phyloP scores from a whole-genome alignment of 352 stramenopile genomes.

The Lagenidium giganteum region DNA sequence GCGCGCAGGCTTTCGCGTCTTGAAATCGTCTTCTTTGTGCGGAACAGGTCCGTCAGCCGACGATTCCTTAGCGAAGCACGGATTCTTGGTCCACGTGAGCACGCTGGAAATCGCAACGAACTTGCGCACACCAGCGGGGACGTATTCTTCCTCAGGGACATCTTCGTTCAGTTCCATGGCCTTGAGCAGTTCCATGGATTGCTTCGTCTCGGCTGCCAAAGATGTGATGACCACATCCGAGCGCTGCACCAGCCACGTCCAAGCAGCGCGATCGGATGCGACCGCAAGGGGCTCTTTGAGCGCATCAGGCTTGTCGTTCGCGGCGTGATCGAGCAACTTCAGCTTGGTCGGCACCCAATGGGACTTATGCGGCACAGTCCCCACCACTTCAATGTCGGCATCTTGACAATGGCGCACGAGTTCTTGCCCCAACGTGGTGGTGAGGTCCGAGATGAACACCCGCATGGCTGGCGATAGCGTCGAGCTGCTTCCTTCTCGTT shows the following conservation, averaged over 20 bases:
- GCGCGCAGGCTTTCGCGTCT: slow-evolving; percentile 63
- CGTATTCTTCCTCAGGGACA: slow-evolving; percentile 23
- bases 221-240: slow-evolving; percentile 47
- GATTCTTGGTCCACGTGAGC: slow-evolving; percentile 77
- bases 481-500: too few species aligned
- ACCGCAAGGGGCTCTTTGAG: slow-evolving; percentile 55
- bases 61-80: slow-evolving; percentile 40
- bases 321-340: slow-evolving; percentile 41
- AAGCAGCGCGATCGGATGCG: slow-evolving; percentile 29
- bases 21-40: slow-evolving; percentile 76
- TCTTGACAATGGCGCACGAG: slow-evolving; percentile 51
- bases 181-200: slow-evolving; percentile 58
- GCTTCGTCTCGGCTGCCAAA: slow-evolving; percentile 41
- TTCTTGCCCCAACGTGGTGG: slow-evolving; percentile 47
- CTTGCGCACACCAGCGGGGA: slow-evolving; percentile 28
- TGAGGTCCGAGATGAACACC: slow-evolving; percentile 71
- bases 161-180: slow-evolving; percentile 35
- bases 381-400: slow-evolving; percentile 58
- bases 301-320: slow-evolving; percentile 40
- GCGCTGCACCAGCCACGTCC: slow-evolving; percentile 42
- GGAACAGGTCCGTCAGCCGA: slow-evolving; percentile 15
- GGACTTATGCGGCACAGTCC: slow-evolving; percentile 37
- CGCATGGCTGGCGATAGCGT: too few species aligned
- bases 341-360: slow-evolving; percentile 40
- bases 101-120: slow-evolving; percentile 76